A percentile compares a stretch with the other conserved stretches of the same genome.
Evolutionary conservation across 2,329 filamentous ascomycete species (phyloP).

Genomic region (Colletotrichum tropicale): DNA sequence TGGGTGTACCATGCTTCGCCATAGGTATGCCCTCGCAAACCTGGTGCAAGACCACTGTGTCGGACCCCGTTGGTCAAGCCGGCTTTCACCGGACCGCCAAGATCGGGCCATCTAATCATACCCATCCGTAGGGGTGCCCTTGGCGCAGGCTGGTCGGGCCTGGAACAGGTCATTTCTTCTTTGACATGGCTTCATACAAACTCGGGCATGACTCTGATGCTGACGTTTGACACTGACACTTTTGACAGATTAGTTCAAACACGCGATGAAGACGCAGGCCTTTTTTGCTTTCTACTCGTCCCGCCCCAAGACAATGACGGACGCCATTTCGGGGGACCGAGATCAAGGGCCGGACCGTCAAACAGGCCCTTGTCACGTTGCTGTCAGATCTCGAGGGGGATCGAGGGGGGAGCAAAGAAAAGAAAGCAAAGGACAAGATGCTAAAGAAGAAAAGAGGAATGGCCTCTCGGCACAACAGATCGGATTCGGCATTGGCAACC

Average conservation of each 20-base stretch:
- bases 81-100: constrained; percentile 15
- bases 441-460: not conserved
- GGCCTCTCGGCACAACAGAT: not conserved
- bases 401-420: not conserved
- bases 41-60: constrained; percentile 9
- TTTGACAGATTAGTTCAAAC: not conserved
- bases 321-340: not conserved
- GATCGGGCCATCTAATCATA: constrained; percentile 4
- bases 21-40: not conserved
- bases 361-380: not conserved
- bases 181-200: not conserved
- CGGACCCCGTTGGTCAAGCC: constrained; percentile 11
- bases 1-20: not conserved
- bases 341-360: constrained; percentile 1
- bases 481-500: not conserved
- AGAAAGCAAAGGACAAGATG: not conserved
- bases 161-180: not conserved
- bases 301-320: not conserved
- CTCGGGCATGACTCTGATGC: not conserved
- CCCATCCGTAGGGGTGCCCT: constrained; percentile 10
- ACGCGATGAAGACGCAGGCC: not conserved
- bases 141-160: constrained; percentile 1
- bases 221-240: constrained; percentile 3
- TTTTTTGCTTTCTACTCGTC: not conserved
- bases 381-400: not conserved